A percentile compares a stretch with the other conserved stretches of the same genome.
These are phyloP conservation scores for Cercospora nicotianae DNA, from an alignment of 2,329 filamentous ascomycete genomes.

Conservation along the genomic window DNA sequence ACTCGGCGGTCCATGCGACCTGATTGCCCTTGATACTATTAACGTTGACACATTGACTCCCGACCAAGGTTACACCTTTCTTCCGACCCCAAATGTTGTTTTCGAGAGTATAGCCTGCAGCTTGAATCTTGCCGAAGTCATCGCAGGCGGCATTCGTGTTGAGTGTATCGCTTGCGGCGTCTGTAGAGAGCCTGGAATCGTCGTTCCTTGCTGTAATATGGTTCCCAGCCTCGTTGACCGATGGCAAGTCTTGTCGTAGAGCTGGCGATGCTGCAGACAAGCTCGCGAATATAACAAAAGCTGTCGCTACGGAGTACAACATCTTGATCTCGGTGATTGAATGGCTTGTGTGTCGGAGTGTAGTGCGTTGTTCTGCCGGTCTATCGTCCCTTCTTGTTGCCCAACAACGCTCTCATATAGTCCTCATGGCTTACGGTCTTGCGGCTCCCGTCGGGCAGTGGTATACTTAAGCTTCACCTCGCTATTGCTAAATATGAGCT, in stretches of 20 bases:
- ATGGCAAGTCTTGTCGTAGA: neutral
- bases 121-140: neutral
- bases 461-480: neutral
- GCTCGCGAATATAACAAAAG: neutral
- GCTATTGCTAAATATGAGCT: neutral
- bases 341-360: neutral
- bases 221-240: neutral
- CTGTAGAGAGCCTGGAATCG: neutral
- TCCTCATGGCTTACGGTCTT: neutral
- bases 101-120: neutral
- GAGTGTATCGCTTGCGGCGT: neutral
- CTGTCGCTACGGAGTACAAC: neutral
- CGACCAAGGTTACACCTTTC: neutral
- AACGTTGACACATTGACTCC: neutral
- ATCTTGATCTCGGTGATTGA: neutral
- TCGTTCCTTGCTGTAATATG: neutral
- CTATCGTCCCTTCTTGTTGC: neutral
- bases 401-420: neutral
- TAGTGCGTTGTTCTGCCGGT: neutral
- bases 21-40: neutral
- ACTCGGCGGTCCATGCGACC: neutral
- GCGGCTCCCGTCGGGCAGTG: neutral
- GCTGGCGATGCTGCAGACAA: neutral
- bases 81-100: neutral
- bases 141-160: neutral